Conservation (phyloP, 345 rosid genomes). For the Hypericum perforatum region DNA sequence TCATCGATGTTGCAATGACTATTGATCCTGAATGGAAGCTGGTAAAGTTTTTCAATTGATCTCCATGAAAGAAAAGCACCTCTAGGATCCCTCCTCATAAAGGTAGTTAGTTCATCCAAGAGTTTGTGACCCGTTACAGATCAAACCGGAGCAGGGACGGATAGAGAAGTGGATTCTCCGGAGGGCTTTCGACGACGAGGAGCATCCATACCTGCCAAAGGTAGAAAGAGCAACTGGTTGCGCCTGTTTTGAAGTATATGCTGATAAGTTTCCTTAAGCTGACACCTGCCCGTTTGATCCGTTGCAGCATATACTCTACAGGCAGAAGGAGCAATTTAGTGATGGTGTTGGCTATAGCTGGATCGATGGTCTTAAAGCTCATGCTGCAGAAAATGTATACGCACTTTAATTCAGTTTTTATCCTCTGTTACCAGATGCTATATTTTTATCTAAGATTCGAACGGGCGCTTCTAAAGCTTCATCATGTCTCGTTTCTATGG, state of each 20-base stretch:
- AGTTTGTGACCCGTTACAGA: slow-evolving; percentile 26
- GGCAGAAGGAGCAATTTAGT: slow-evolving; percentile 96
- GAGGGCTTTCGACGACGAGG: slow-evolving; percentile 79
- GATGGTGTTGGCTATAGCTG: slow-evolving; percentile 97
- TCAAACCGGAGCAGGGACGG: slow-evolving; percentile 50
- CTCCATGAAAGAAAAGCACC: not conserved
- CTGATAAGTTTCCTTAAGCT: slow-evolving; percentile 4
- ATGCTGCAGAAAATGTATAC: slow-evolving; percentile 57
- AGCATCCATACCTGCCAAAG: slow-evolving; percentile 82
- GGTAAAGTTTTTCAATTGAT: slow-evolving; percentile 28
- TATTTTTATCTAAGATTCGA: not conserved
- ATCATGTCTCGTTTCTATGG: no score
- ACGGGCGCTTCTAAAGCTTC: no score
- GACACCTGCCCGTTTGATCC: slow-evolving; percentile 14
- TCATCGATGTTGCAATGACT: slow-evolving; percentile 68
- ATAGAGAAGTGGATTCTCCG: slow-evolving; percentile 86
- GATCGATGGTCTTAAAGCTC: slow-evolving; percentile 93
- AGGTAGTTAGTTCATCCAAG: not conserved
- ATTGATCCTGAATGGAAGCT: slow-evolving; percentile 80
- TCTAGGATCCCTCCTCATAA: not conserved
- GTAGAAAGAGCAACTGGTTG: slow-evolving; percentile 12
- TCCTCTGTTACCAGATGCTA: not conserved
- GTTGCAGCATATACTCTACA: slow-evolving; percentile 73
- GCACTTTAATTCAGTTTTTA: not conserved
- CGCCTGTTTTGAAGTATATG: not conserved